These are phyloP conservation scores for Apophysomyces variabilis DNA, from an alignment of 371 early-diverging fungal genomes.

Conservation along the genomic window DNA sequence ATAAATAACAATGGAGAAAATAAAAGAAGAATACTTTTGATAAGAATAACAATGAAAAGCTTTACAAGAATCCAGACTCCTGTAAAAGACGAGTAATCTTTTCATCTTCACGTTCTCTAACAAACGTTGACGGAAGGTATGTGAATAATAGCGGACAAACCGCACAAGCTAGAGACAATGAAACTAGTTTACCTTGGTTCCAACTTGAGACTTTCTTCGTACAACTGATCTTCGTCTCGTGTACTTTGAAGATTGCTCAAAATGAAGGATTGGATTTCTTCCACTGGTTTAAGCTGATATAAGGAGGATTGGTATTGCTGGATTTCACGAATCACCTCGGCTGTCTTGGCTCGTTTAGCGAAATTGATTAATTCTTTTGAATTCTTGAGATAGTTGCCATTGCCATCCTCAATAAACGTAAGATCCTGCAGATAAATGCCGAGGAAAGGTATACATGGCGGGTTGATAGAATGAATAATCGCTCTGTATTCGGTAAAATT, in stretches of 20 bases:
- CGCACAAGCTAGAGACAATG: no score
- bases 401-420: constrained; percentile 95
- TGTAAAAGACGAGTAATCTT: constrained; percentile 84
- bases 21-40: constrained; percentile 13
- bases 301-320: constrained; percentile 90
- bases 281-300: constrained; percentile 79
- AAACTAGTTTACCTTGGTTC: constrained; percentile 72
- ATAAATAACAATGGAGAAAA: constrained; percentile 11
- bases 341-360: constrained; percentile 86
- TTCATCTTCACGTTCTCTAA: constrained; percentile 87
- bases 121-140: neutral
- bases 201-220: constrained; percentile 77
- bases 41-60: neutral
- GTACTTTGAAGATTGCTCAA: constrained; percentile 52
- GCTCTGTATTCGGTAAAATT: constrained; percentile 91
- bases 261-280: constrained; percentile 86
- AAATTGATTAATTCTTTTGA: constrained; percentile 86
- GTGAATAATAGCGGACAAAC: no score
- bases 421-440: constrained; percentile 92
- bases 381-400: constrained; percentile 65
- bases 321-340: constrained; percentile 91
- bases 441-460: constrained; percentile 94
- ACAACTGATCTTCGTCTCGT: constrained; percentile 63
- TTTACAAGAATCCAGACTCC: constrained; percentile 86
- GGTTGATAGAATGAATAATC: constrained; percentile 83